phyloP scores from a whole-genome alignment of 345 rosid genomes.

The Linum trigynum region DNA sequence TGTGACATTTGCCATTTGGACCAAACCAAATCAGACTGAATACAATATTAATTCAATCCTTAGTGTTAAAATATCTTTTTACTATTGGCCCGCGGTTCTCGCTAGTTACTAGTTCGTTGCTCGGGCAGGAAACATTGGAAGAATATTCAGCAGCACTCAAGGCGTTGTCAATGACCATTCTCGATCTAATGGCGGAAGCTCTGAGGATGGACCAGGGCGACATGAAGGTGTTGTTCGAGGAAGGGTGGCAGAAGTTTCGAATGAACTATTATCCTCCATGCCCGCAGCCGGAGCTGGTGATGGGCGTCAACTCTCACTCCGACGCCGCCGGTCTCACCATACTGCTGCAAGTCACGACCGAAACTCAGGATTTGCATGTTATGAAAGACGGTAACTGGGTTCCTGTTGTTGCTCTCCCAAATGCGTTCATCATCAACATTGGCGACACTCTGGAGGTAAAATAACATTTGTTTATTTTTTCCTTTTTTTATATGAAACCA shows the following conservation, averaged over 20 bases:
- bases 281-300: constrained; percentile 18
- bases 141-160: constrained; percentile 13
- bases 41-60: too few relatives aligned
- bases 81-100: too few relatives aligned
- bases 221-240: constrained; percentile 9
- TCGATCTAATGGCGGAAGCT: constrained; percentile 8
- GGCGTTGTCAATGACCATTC: constrained; percentile 11
- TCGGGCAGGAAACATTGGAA: constrained; percentile 10
- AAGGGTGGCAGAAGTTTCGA: constrained; percentile 15
- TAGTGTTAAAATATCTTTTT: too few relatives aligned
- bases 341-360: constrained; percentile 11
- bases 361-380: not conserved
- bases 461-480: too few relatives aligned
- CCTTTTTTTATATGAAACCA: too few relatives aligned
- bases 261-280: constrained; percentile 21
- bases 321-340: constrained; percentile 16
- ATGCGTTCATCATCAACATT: constrained; percentile 18
- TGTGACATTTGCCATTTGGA: too few relatives aligned
- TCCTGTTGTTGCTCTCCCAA: constrained; percentile 6
- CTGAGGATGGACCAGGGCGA: constrained; percentile 12
- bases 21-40: too few relatives aligned
- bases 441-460: constrained; percentile 15
- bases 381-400: not conserved
- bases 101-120: too few relatives aligned
- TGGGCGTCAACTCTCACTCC: constrained; percentile 13